Evolutionary conservation across 768 basidiomycete genomes (phyloP).

Genomic region (Atractiella rhizophila): DNA sequence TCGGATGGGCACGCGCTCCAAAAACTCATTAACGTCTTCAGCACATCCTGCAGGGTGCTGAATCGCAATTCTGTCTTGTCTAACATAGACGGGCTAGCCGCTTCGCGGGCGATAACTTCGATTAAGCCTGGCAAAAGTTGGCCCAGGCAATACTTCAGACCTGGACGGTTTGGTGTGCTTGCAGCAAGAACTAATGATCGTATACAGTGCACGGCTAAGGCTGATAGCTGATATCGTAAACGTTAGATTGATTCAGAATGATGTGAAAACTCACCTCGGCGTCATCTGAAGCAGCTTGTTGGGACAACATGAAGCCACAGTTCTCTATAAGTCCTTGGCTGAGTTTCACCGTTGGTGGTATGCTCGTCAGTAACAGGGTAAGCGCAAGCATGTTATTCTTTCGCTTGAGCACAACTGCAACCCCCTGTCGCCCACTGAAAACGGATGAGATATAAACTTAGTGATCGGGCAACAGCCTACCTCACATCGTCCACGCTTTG

Average conservation of each 20-base stretch:
- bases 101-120: constrained; percentile 46
- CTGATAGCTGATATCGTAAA: constrained; percentile 30
- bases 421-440: constrained; percentile 49
- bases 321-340: constrained; percentile 57
- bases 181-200: constrained; percentile 59
- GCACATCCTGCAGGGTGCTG: constrained; percentile 37
- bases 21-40: constrained; percentile 51
- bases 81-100: constrained; percentile 32
- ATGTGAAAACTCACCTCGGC: constrained; percentile 30
- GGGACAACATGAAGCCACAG: constrained; percentile 54
- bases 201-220: constrained; percentile 74
- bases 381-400: constrained; percentile 71
- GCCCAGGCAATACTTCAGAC: constrained; percentile 45
- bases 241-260: neutral
- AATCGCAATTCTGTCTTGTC: constrained; percentile 12
- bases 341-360: constrained; percentile 40
- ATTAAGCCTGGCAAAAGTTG: constrained; percentile 56
- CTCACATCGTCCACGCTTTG: constrained; percentile 77
- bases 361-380: constrained; percentile 56
- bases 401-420: constrained; percentile 51
- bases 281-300: constrained; percentile 42
- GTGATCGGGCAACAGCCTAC: constrained; percentile 26
- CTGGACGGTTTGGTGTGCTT: constrained; percentile 34
- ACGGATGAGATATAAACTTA: neutral
- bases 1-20: constrained; percentile 33